Evolutionary conservation across 108 stramenopile genomes (phyloP).

Genomic region (Asterionellopsis glacialis): DNA sequence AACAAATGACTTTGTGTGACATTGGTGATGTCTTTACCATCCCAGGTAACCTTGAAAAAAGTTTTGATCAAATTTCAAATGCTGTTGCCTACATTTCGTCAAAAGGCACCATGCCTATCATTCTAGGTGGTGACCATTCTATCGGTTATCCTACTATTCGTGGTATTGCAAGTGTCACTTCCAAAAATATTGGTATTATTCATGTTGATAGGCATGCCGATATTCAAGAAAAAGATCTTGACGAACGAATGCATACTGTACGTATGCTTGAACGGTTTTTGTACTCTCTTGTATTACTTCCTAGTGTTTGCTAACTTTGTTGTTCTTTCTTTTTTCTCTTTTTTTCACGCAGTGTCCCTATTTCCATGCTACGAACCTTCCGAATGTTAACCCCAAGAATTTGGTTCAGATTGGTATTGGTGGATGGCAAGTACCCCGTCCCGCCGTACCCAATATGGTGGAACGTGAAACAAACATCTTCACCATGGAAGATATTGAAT

Average conservation of each 20-base stretch:
- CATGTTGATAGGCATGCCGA: conserved; percentile 87
- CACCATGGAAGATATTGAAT: conserved; percentile 86
- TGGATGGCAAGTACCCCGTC: conserved; percentile 82
- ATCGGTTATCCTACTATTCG: conserved; percentile 81
- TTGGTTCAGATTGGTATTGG: conserved; percentile 86
- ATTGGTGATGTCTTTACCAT: conserved; percentile 73
- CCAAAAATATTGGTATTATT: conserved; percentile 83
- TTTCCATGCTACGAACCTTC: conserved; percentile 86
- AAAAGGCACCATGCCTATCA: conserved; percentile 72
- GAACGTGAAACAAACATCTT: conserved; percentile 83
- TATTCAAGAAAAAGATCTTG: conserved; percentile 83
- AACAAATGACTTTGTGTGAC: conserved; percentile 73
- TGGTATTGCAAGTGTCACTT: conserved; percentile 68
- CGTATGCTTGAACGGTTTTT: conserved; percentile 9
- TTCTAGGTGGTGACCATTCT: conserved; percentile 80
- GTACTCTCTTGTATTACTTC: too few species aligned
- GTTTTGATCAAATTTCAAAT: conserved; percentile 83
- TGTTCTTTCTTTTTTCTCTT: too few species aligned
- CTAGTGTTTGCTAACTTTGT: too few species aligned
- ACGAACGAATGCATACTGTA: conserved; percentile 83
- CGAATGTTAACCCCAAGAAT: conserved; percentile 76
- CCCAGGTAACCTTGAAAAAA: conserved; percentile 82
- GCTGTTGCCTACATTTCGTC: conserved; percentile 72
- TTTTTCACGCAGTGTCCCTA: conserved; percentile 16
- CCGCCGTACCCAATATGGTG: conserved; percentile 75